Evolutionary conservation across 2,329 filamentous ascomycete species (phyloP), one percentile per base, ranked within the genome.

Genomic region (Alternaria dauci): DNA sequence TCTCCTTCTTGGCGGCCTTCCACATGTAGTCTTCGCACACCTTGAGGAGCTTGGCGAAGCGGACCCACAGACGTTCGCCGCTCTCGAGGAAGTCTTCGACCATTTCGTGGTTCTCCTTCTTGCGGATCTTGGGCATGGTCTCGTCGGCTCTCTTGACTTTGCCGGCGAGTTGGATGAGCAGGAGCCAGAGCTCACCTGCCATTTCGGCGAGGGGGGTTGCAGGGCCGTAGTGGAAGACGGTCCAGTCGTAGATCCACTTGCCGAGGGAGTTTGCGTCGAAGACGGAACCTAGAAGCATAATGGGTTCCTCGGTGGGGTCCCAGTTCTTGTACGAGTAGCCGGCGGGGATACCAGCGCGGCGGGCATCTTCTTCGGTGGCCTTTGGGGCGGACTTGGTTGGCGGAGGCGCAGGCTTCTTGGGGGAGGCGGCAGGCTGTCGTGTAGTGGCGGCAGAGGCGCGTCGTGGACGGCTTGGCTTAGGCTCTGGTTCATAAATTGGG

Each of bases 231-330:
- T 91, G 89, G 82, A 92, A 97, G 66, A 97, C 92, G 18, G 95
- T 97, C 95, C 95, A 99, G 85, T 98, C 95, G 81, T 97, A 99
- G 75, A 99, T 96, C 95, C 95, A 99, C 82, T 97, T 97, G 74
- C 95, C 95, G 30, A 99, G 86, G 26, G 93, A 97, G 85, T 98
- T 97, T 75, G 94, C 92, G 76, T 98, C 95, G 75, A 98, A 98
- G 58, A 98, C 95, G 76, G 92, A 96, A 52, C 95, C 95, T 23
- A 98, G 86, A 26, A 99, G 87, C 76, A 97, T 89, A 77, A 99
- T 97, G 52, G 95, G 95, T 70, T 93, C 89, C 83, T 98, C 94
- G 28, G 88, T 89, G 0, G 94, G 94, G 77, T 99, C 95, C 95
- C 95, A 98, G 83, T 98, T 96, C 86, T 98, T 98, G 76, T 94